phyloP scores from a whole-genome alignment of 164 flowering plant species.

The Chimonanthus salicifolius region DNA sequence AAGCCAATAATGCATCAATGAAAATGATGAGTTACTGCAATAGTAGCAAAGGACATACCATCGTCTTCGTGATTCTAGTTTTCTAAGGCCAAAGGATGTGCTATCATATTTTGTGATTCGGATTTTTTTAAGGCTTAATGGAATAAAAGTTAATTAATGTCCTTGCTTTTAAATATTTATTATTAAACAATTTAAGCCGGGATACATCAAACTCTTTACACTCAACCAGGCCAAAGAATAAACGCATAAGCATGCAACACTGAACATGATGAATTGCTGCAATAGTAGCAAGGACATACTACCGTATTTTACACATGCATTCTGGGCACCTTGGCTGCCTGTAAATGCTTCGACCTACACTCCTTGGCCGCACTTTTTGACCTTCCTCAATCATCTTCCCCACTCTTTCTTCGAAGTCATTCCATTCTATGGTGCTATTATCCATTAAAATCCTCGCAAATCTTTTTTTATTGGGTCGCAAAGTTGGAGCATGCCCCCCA shows the following conservation, averaged over 20 bases:
- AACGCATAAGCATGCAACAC: not conserved
- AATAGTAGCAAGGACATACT: conserved; percentile 12
- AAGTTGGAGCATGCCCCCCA: conserved; percentile 64
- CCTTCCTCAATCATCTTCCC: conserved; percentile 81
- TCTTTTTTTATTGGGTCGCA: conserved; percentile 86
- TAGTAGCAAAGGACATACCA: conserved; percentile 15
- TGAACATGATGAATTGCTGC: not conserved
- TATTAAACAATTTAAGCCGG: too few species aligned
- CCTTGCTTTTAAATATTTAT: too few species aligned
- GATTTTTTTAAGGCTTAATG: too few species aligned
- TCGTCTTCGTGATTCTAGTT: conserved; percentile 13
- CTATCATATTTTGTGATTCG: too few species aligned
- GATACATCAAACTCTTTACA: too few species aligned
- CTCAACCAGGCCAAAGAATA: not conserved
- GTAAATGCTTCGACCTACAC: conserved; percentile 72
- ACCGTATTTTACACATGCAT: conserved; percentile 77
- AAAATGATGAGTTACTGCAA: not conserved
- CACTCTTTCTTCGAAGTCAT: conserved; percentile 54
- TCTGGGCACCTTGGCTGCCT: conserved; percentile 78
- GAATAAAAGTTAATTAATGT: too few species aligned
- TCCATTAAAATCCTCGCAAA: conserved; percentile 67
- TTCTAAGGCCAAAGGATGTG: too few species aligned
- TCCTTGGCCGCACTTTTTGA: conserved; percentile 53
- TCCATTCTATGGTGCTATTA: conserved; percentile 63
- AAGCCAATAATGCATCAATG: not conserved